Evolutionary conservation across 257 asterid species (phyloP), one percentile per base, ranked within the genome.

Genomic region (Leptodermis oblonga): DNA sequence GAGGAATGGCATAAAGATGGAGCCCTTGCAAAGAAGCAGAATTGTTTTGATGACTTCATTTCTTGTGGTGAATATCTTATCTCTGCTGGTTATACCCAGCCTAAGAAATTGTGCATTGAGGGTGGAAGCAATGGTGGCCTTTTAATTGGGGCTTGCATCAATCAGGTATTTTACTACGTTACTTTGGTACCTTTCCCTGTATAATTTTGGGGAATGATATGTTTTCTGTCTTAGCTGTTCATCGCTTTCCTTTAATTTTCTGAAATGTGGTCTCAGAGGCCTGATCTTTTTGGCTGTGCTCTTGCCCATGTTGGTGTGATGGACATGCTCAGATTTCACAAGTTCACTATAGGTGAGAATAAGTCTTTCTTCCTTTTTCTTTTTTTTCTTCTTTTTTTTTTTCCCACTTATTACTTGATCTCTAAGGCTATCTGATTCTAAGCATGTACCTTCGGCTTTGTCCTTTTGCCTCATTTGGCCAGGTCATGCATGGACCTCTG

Each of bases 401-500:
- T n/a, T n/a, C n/a, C n/a, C n/a, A 68, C 51, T 31, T 59, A 23
- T 28, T 52, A 0, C 71, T 37, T 23, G 53, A 53, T 28, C 25
- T 67, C 5, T 51, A 17, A 34, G 11, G 17, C 14, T 28, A 23
- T 23, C 25, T 39, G 36, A 36, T 7, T 3, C n/a, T 14, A 37
- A 51, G 4, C 6, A 15, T 42, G 53, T 41, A 14, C 8, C 23
- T 25, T 62, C 9, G 53, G 5, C 14, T 8, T 15, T 43, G 15
- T 30, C 49, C 36, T 64, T 39, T 20, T 51, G 63, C 46, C 59
- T 37, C 46, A 43, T 36, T 37, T 41, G 76, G 61, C 26, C 69
- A 94, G 99, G 99, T 45, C 97, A 94, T 86, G 98, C 99, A 73
- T 94, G 98, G 99, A 91, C 92, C 43, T 91, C 97, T 55, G 99